Base-by-base conservation (phyloP, 2,329 filamentous ascomycete species). In the Aotearoamyces nothofagi region DNA sequence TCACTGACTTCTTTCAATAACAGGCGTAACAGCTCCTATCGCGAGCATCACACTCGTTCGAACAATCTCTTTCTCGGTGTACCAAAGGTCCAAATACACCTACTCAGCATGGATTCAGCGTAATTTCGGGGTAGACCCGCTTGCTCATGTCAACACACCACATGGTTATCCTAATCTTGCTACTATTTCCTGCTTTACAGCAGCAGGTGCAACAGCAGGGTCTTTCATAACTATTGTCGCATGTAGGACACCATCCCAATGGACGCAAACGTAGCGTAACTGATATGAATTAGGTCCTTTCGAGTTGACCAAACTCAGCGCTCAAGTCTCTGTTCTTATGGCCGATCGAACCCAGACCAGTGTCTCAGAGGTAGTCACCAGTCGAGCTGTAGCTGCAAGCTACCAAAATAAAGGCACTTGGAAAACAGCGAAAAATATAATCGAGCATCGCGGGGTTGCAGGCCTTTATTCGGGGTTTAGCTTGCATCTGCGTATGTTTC, bases 291-390 rank as follows among this genome's bases (percentile, higher is more conserved):
- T 32, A 78, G 73, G 72, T 46, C 82, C 82, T 1, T 92, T 92
- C 48, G 82, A 92, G 52, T 64, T 92, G 51, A 86, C 80, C n/a
- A 92, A 92, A 53, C 63, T 90, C 34, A 86, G 78, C 50, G 80
- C 82, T 10, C 82, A 92, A 51, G 78, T 90, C 12, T 84, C 82
- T 2, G 78, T 84, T 8, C 58, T 87, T 34, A 69, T 86, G 57
- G 76, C 77, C 11, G 60, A 65, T 33, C 60, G 66, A 39, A 60
- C 61, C 36, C 57, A 60, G 25, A 48, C 51, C 10, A 47, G 43
- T 23, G 17, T 45, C 14, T 46, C 45, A n/a, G 41, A 50, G 24
- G 26, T 15, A 33, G 14, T 25, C 26, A 16, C 39, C 47, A 16
- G 35, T 32, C 24, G 24, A 30, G 10, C 12, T 9, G 63, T 76